phyloP scores from a whole-genome alignment of 164 flowering plant genomes.

The Echeveria elegans region DNA sequence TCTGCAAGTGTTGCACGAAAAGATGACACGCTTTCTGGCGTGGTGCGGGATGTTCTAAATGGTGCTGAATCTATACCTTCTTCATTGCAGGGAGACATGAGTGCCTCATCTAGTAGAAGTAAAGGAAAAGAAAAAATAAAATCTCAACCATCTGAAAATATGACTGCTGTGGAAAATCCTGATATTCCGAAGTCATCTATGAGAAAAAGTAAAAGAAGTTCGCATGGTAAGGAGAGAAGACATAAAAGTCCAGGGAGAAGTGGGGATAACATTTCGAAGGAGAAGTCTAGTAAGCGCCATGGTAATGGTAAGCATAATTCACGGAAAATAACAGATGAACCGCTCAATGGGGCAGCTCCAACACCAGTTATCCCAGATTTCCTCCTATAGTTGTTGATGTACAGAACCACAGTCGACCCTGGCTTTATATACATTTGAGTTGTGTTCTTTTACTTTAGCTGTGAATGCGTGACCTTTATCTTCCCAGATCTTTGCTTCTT shows the following conservation, averaged over 20 bases:
- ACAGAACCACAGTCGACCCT: neutral
- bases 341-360: slow-evolving; percentile 31
- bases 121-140: slow-evolving; percentile 43
- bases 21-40: slow-evolving; percentile 61
- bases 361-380: slow-evolving; percentile 71
- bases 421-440: too few relatives aligned
- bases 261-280: too few relatives aligned
- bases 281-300: too few relatives aligned
- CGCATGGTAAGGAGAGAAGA: too few relatives aligned
- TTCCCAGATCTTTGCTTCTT: neutral
- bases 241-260: too few relatives aligned
- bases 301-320: slow-evolving; percentile 46
- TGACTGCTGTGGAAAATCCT: too few relatives aligned
- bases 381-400: slow-evolving; percentile 41
- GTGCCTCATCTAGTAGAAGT: slow-evolving; percentile 28
- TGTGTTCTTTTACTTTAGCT: neutral
- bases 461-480: neutral
- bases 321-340: slow-evolving; percentile 40
- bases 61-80: slow-evolving; percentile 30
- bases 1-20: slow-evolving; percentile 21
- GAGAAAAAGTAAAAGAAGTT: too few relatives aligned
- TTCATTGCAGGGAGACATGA: slow-evolving; percentile 26
- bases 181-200: too few relatives aligned
- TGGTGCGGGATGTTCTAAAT: slow-evolving; percentile 57
- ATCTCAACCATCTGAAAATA: neutral